Conservation (phyloP, 2,329 filamentous ascomycete species). For the Ramichloridium luteum region DNA sequence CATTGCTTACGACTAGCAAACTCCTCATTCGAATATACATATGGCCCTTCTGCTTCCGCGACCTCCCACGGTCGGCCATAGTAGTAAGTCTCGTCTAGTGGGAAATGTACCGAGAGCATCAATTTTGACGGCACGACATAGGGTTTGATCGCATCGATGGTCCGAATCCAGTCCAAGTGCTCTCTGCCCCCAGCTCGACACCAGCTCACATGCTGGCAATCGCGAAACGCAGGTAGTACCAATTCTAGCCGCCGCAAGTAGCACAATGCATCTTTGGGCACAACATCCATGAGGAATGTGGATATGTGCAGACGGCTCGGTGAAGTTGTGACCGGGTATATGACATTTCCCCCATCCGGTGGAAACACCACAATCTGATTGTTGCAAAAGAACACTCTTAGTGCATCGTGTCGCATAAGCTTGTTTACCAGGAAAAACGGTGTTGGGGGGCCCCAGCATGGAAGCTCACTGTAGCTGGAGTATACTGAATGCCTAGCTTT, state of each 20-base stretch:
- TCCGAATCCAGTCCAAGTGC: not conserved
- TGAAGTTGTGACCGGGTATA: not conserved
- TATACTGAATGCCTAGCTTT: not conserved
- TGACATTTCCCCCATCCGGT: not conserved
- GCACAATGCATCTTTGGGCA: not conserved
- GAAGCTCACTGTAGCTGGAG: not conserved
- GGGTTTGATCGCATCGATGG: not conserved
- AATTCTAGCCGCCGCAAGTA: not conserved
- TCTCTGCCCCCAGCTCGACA: no score
- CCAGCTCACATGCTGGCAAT: no score
- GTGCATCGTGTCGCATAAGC: not conserved
- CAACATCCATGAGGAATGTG: not conserved
- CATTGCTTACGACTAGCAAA: no score
- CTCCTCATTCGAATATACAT: no score
- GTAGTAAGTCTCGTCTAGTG: no score
- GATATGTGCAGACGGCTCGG: no score
- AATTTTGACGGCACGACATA: constrained; percentile 1
- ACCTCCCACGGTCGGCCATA: no score
- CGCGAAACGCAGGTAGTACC: not conserved
- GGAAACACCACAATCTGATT: not conserved
- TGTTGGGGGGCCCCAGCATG: not conserved
- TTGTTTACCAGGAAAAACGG: not conserved
- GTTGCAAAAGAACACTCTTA: not conserved
- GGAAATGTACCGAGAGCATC: no score
- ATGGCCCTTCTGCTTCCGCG: no score